Evolutionary conservation across 768 basidiomycete genomes (phyloP).

Genomic region (Tricholoma sp.): DNA sequence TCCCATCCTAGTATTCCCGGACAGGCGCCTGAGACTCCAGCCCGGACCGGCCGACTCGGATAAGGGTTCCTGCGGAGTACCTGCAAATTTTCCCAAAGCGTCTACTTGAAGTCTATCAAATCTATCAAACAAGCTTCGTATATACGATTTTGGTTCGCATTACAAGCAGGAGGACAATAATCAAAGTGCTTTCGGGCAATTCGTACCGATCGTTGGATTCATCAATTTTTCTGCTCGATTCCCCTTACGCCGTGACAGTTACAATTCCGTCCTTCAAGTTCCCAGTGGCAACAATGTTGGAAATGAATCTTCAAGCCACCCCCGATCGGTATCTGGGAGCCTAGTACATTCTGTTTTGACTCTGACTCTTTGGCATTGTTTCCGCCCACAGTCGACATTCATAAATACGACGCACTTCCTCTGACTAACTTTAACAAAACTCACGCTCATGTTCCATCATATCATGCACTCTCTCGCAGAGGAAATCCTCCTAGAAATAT

Average conservation of each 20-base stretch:
- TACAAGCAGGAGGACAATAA: neutral
- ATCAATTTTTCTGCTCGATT: neutral
- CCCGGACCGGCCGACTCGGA: no score
- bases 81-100: no score
- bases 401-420: neutral
- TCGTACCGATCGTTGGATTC: no score
- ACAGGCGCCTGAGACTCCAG: no score
- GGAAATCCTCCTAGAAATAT: neutral
- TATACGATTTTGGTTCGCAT: neutral
- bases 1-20: no score
- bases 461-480: neutral
- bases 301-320: neutral
- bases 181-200: neutral
- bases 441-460: neutral
- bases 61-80: no score
- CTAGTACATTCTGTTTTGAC: no score
- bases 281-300: no score
- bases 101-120: no score
- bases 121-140: neutral
- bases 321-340: no score
- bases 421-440: neutral
- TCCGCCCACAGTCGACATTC: neutral
- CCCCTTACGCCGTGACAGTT: neutral
- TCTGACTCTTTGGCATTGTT: no score
- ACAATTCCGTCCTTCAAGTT: neutral